Base-by-base conservation (phyloP, 306 rosid genomes). In the Glycine latifolia region DNA sequence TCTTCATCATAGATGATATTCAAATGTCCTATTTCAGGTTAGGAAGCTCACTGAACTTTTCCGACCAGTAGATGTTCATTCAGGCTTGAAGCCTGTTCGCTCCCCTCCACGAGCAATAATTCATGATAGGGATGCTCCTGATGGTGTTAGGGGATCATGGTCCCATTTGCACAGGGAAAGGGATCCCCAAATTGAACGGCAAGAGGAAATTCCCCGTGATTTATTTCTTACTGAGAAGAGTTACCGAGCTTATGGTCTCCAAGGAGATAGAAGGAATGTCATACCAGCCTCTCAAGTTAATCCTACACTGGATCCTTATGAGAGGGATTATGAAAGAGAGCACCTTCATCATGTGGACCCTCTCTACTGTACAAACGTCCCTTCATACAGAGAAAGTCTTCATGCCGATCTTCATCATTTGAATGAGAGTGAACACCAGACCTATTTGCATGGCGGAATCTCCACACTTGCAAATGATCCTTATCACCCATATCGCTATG, bases 191-290 rank as follows among this genome's bases (percentile, higher is more conserved):
- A 76, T 35, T 54, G 83, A 73, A 43, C 82, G 35, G 13, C 86
- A 84, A 72, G 94, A 87, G 90, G 94, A 88, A 35, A 70, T 56
- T 81, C 83, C 91, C 52, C 86, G 71, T 53, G 88, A 90, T 80
- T 85, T 90, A 55, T 92, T 82, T 86, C 86, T 71, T 20, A 87
- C 89, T 4, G 97, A 92, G 75, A 88, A 82, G 87, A 97, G 91
- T 48, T 94, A 92, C 81, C 91, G 88, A 83, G 75, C 95, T 70
- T 89, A 90, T 83, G 98, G 94, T 71, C 94, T 89, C 48, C 95
- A 74, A 41, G 87, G 89, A 61, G 93, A 86, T 59, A 90, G 91
- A 78, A 87, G 92, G 74, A 80, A 89, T 56, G 63, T 60, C 61
- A 56, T 73, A 59, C 81, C 81, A 15, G 66, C 83, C 59, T 69